These are phyloP conservation scores for Solanum pinnatisectum DNA, from an alignment of 257 asterid species.

Conservation along the genomic window DNA sequence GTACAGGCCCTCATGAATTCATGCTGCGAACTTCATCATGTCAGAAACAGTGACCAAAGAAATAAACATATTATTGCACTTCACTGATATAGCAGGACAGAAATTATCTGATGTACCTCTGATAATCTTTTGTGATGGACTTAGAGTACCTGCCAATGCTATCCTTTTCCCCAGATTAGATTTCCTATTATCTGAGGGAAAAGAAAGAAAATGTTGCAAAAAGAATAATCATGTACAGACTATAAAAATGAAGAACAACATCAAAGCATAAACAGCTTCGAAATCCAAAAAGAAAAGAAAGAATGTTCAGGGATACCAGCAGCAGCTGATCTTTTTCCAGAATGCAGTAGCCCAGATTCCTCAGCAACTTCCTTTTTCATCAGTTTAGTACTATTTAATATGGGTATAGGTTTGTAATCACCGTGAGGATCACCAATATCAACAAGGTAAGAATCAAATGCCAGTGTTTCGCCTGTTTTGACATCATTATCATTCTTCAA, in stretches of 20 bases:
- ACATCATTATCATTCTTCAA: constrained; percentile 60
- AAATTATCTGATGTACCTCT: constrained; percentile 43
- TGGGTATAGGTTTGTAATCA: constrained; percentile 27
- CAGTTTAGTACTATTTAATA: constrained; percentile 8
- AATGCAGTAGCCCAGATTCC: constrained; percentile 21
- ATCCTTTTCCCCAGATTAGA: constrained; percentile 31
- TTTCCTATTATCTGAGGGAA: constrained; percentile 34
- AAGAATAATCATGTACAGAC: not conserved
- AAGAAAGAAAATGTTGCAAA: constrained; percentile 13
- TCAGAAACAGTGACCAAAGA: not conserved
- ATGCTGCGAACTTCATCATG: not conserved
- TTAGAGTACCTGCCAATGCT: constrained; percentile 28
- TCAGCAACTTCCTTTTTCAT: constrained; percentile 18
- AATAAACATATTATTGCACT: not conserved
- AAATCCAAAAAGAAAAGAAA: not conserved
- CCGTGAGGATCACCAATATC: constrained; percentile 69
- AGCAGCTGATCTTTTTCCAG: constrained; percentile 19
- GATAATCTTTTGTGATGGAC: constrained; percentile 78
- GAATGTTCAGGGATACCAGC: constrained; percentile 16
- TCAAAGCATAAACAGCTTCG: not conserved
- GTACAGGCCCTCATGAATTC: not conserved
- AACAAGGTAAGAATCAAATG: constrained; percentile 55
- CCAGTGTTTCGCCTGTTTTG: constrained; percentile 51
- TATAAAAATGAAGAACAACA: not conserved
- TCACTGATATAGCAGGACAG: not conserved